Percentiles rank a stretch among this genome's conserved stretches.
Evolutionary conservation across 495 filamentous ascomycete genomes (phyloP).

Genomic region (Aspergillus incahuasiensis): DNA sequence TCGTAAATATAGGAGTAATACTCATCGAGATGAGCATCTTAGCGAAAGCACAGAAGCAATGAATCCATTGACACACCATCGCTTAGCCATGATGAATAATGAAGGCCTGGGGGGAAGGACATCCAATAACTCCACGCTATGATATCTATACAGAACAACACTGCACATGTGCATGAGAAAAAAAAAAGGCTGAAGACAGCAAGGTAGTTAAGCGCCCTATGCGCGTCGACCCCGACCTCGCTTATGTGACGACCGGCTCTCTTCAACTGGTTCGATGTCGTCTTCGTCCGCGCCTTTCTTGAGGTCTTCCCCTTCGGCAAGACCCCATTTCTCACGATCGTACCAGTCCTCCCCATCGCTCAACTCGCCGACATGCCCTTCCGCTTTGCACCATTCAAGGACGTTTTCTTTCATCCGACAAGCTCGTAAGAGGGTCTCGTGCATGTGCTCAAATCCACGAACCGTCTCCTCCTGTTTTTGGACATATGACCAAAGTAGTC

Average conservation of each 20-base stretch:
- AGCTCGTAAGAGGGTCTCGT: conserved; percentile 69
- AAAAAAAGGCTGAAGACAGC: neutral
- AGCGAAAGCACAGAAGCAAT: neutral
- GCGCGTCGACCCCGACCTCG: conserved; percentile 40
- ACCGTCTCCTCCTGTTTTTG: conserved; percentile 96
- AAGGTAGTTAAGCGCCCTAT: conserved; percentile 12
- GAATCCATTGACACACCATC: neutral
- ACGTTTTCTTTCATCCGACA: conserved; percentile 75
- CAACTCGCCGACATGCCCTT: conserved; percentile 80
- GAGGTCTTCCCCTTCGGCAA: conserved; percentile 67
- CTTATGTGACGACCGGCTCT: conserved; percentile 73
- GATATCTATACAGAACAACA: conserved; percentile 7
- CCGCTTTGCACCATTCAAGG: conserved; percentile 81
- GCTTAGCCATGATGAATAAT: conserved; percentile 2
- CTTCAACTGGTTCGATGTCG: conserved; percentile 68
- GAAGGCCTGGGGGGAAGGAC: conserved; percentile 1
- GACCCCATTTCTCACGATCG: conserved; percentile 81
- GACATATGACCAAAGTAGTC: conserved; percentile 76
- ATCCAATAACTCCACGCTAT: conserved; percentile 24
- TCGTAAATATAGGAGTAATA: neutral
- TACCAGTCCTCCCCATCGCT: conserved; percentile 97
- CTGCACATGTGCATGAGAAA: neutral
- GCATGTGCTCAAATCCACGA: conserved; percentile 69
- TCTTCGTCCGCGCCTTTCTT: conserved; percentile 92
- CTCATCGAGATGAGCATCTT: neutral